Evolutionary conservation across 371 early-diverging fungal species (phyloP), one percentile per base, ranked within the genome.

Genomic region (Coemansia sp.): DNA sequence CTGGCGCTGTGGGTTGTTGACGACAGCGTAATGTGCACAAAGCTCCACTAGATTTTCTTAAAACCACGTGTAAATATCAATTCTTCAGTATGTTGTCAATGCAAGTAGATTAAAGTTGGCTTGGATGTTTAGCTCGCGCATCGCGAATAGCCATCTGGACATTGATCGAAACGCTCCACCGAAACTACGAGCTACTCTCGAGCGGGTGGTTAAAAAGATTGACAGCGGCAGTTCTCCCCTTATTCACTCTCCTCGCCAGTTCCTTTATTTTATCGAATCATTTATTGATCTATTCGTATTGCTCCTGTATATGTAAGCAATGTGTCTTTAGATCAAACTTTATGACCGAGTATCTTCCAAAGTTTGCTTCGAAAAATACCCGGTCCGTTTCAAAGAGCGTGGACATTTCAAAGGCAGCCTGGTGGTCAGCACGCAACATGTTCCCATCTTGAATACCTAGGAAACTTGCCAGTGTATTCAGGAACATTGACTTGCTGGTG

Each of bases 1-100:
- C 49, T 76, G 16, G 78, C 69, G 7, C 66, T 76, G 3, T 78
- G 78, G 78, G 57, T 63, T 0, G 59, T 72, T n/a, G 66, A 68
- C 48, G 66, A 62, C 34, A 53, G 61, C 7, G 64, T 66, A n/a
- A 59, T 75, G 60, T 75, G 63, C 51, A 66, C 76, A 12, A 53
- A 53, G 10, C 20, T 53, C 33, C 53, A 53, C 53, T 53, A 34
- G 20, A 14, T 35, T 7, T 20, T 20, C 20, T 20, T 20, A 20
- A 20, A 20, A 20, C 20, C 20, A 20, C 20, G 20, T 20, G 20
- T 20, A 20, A 20, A 20, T 20, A 20, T 20, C 20, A 20, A 20
- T 20, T 20, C 20, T 20, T 20, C 20, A 20, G 20, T 20, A 20
- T 20, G 20, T 20, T 20, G 20, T 20, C 1, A 20, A 20, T 20